Evolutionary conservation across 495 filamentous ascomycete genomes (phyloP), one percentile per base, ranked within the genome.

Genomic region (Oidiodendron maius): DNA sequence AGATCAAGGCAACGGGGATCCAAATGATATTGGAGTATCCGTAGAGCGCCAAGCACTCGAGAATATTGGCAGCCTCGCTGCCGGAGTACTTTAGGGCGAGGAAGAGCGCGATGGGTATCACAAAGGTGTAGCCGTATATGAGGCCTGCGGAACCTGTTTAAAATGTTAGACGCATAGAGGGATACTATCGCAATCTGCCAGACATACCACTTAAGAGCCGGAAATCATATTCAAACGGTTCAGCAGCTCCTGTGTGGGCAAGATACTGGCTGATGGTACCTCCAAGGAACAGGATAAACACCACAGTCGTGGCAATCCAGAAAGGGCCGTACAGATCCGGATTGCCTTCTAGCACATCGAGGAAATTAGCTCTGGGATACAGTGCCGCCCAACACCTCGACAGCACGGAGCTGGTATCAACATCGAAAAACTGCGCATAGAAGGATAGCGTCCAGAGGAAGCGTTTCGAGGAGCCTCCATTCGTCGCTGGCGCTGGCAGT

Each of bases 251-350:
- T 26, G 56, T 64, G 0, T 57, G 59, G 16, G 83, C 76, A 35
- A 95, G 70, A 65, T 95, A 97, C 61, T 89, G 82, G 55, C 84
- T 93, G 52, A 98, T 95, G 0, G 94, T 97, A 16, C 91, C 93
- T 4, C 90, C 90, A 50, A 98, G 62, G 65, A 98, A 98, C 34
- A 98, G 71, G 40, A 97, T 96, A 54, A 98, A 75, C 18, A 98
- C 84, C 15, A 98, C 94, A 2, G 93, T 96, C 1, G 93, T 97
- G 10, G 94, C 94, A 69, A 98, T 96, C 93, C 93, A 98, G 65
- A 97, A 86, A 3, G 93, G 93, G 1, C 78, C 79, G 71, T 98
- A 98, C 46, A 98, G 75, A 62, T 98, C 93, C 16, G 93, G 89
- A 62, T 96, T 96, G n/a, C 90, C 93, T 57, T 96, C 93, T 4